Base-by-base conservation (phyloP, 495 filamentous ascomycete genomes). In the Collariella sp. region DNA sequence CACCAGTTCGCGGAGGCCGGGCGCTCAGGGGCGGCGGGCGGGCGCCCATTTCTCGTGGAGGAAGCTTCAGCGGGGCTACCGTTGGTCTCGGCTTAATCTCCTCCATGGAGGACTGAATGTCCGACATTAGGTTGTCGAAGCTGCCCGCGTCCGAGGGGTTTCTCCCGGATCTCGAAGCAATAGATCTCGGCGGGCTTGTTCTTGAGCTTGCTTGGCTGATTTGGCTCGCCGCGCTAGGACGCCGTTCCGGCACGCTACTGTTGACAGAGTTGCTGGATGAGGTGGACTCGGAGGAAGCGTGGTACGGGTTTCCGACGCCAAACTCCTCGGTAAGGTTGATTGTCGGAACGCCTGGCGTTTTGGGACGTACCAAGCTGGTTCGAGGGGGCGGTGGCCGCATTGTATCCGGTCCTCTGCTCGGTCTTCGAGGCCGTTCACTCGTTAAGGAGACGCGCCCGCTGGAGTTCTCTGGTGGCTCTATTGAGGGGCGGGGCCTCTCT, bases 161-260 rank as follows among this genome's bases (percentile, higher is more conserved):
- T 24, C 67, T 68, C 15, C 59, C 71, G 7, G 63, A 58, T 44
- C 66, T 64, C 33, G 74, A 72, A 9, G 49, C 46, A n/a, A 73
- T 49, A 16, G 76, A 77, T 26, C 70, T 65, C 7, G 79, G 72
- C 1, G 80, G 81, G 56, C 78, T 94, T 5, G 87, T 88, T 49
- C 81, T 76, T 3, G 87, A 89, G 60, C 85, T 91, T 1, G 82
- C 76, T 65, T 83, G 84, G 24, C 84, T 91, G 1, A 80, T 75
- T 65, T 83, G 85, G 23, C 84, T 91, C 2, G 82, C 76, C 66
- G 83, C 84, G 52, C 82, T 81, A 0, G 72, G 72, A 9, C 81
- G 71, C 18, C 84, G 65, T 15, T 66, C 60, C 19, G 50, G 47
- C 20, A 52, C 55, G 50, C 60, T 52, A 52, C 64, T 87, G 20